Evolutionary conservation across 345 rosid species (phyloP).

Genomic region (Hevea brasiliensis): DNA sequence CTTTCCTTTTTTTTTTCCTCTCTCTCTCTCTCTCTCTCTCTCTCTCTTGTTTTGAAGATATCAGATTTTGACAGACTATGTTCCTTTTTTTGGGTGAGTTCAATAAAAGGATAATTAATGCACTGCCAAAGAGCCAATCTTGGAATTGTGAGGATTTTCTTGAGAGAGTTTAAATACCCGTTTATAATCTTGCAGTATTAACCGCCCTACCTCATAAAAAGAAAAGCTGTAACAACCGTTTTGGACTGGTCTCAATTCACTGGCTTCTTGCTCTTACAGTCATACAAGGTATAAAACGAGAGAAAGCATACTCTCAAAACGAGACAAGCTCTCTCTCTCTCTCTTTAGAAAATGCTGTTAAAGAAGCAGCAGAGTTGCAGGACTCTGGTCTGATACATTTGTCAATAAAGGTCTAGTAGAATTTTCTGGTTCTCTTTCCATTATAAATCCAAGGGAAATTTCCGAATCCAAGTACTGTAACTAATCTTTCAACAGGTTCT

Average conservation of each 20-base stretch:
- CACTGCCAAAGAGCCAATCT: conserved; percentile 16
- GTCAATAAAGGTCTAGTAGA: conserved; percentile 13
- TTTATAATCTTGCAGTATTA: not conserved
- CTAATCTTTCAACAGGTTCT: not conserved
- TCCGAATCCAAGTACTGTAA: not conserved
- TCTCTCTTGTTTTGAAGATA: too few species aligned
- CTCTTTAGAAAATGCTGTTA: conserved; percentile 1
- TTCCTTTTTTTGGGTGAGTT: not conserved
- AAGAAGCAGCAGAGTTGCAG: conserved; percentile 18
- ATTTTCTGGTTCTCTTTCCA: not conserved
- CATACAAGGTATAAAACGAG: conserved; percentile 18
- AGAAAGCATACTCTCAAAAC: conserved; percentile 13
- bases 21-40: too few species aligned
- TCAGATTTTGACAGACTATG: not conserved
- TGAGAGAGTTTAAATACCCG: not conserved
- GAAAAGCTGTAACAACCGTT: conserved; percentile 26
- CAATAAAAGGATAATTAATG: not conserved
- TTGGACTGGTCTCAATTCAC: not conserved
- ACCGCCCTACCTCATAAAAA: not conserved
- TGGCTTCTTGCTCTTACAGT: conserved; percentile 10
- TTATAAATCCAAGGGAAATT: conserved; percentile 10
- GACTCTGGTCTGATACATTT: conserved; percentile 27
- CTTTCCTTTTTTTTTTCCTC: not conserved
- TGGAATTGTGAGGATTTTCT: conserved; percentile 12
- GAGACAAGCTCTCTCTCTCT: conserved; percentile 12